Evolutionary conservation across 169 alveolate species (phyloP).

Genomic region (Cryptosporidium sp.): DNA sequence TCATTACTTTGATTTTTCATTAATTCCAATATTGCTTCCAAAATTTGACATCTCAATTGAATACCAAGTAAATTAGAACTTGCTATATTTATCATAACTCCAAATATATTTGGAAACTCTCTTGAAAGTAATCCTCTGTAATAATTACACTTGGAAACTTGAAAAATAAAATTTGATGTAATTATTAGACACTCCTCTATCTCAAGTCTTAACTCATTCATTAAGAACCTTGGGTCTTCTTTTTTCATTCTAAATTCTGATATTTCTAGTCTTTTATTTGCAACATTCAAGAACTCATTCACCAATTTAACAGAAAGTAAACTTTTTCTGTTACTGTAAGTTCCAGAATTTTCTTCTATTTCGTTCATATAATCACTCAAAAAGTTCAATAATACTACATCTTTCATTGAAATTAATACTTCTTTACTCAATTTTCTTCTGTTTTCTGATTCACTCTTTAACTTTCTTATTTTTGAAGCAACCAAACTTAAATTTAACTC

Average conservation of each 20-base stretch:
- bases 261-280: background rate
- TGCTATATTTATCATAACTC: slow-evolving; percentile 29
- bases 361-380: slow-evolving; percentile 12
- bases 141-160: slow-evolving; percentile 7
- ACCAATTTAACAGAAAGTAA: slow-evolving; percentile 20
- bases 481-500: slow-evolving; percentile 40
- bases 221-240: slow-evolving; percentile 12
- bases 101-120: slow-evolving; percentile 40
- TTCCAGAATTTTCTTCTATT: slow-evolving; percentile 19
- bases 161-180: slow-evolving; percentile 17
- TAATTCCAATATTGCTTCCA: slow-evolving; percentile 18
- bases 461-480: slow-evolving; percentile 11
- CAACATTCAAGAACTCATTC: slow-evolving; percentile 11
- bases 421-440: background rate
- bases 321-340: slow-evolving; percentile 8
- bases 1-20: slow-evolving; percentile 13
- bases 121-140: slow-evolving; percentile 5
- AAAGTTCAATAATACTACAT: background rate
- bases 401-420: background rate
- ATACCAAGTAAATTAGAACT: slow-evolving; percentile 23
- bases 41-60: slow-evolving; percentile 29
- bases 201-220: slow-evolving; percentile 18
- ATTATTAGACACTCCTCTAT: slow-evolving; percentile 22
- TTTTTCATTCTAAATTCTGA: slow-evolving; percentile 5
- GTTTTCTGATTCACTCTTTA: slow-evolving; percentile 8